Percentiles rank a stretch among this genome's conserved stretches.
phyloP scores from a whole-genome alignment of 75 land plant genomes.

The Sequoiadendron giganteum region DNA sequence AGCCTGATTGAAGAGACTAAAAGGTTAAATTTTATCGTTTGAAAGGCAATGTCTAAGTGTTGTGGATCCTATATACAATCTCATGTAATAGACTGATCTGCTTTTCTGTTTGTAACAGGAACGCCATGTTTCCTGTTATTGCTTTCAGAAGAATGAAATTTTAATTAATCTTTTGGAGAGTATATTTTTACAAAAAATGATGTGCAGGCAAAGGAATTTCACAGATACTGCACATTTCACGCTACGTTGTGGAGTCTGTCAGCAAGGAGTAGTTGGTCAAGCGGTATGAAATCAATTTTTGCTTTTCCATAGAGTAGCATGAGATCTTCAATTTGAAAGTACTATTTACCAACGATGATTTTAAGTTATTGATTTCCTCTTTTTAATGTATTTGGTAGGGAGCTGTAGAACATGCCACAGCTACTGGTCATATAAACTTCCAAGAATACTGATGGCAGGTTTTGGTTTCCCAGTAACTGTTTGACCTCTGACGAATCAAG shows the following conservation, averaged over 20 bases:
- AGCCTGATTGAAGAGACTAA: conserved; percentile 80
- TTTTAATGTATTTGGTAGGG: conserved; percentile 52
- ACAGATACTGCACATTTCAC: conserved; percentile 97
- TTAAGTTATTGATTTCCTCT: background rate
- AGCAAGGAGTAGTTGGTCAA: conserved; percentile 89
- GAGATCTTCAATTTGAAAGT: background rate
- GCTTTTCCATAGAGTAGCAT: background rate
- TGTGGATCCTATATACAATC: background rate
- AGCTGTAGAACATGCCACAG: conserved; percentile 89
- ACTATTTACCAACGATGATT: background rate
- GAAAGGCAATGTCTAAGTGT: background rate
- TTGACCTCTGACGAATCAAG: background rate
- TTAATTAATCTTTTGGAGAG: conserved; percentile 2
- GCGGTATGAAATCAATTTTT: conserved; percentile 46
- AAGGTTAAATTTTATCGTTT: conserved; percentile 42
- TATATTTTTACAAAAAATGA: background rate
- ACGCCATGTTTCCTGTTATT: background rate
- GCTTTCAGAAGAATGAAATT: background rate
- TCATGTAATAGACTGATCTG: background rate
- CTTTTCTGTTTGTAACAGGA: background rate
- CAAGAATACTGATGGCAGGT: conserved; percentile 68
- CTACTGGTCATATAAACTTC: conserved; percentile 93
- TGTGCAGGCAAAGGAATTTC: conserved; percentile 68
- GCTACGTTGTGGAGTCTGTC: conserved; percentile 93
- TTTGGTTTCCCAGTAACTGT: background rate